These are phyloP conservation scores for Metschnikowia borealis DNA, from an alignment of 805 yeast genomes.

Conservation along the genomic window DNA sequence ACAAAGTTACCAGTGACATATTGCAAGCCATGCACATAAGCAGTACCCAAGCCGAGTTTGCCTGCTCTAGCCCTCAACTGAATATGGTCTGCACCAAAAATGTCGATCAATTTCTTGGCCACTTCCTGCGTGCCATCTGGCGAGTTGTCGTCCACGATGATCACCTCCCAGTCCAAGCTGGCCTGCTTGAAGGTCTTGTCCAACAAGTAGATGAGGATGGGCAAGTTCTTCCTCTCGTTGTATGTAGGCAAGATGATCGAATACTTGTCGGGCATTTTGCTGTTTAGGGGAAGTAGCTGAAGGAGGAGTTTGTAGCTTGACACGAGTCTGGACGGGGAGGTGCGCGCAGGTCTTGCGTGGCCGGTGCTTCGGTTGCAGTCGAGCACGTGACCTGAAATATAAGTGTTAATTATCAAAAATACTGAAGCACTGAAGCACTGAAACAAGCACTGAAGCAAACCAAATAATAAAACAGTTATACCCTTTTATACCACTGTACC, in stretches of 20 bases:
- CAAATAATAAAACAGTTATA: too few species aligned
- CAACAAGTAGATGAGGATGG: slow-evolving; percentile 64
- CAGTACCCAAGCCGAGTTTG: slow-evolving; percentile 75
- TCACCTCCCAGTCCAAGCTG: slow-evolving; percentile 67
- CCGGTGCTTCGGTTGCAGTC: neutral
- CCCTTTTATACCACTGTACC: too few species aligned
- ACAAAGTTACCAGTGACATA: slow-evolving; percentile 70
- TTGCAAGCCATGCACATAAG: slow-evolving; percentile 73
- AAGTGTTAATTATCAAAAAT: too few species aligned
- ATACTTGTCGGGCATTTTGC: slow-evolving; percentile 45
- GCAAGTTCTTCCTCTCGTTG: slow-evolving; percentile 62
- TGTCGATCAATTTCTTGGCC: slow-evolving; percentile 54
- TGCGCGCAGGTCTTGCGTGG: slow-evolving; percentile 1
- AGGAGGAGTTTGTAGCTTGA: neutral
- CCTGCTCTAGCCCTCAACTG: slow-evolving; percentile 71
- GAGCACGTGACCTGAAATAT: neutral
- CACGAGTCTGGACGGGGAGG: neutral
- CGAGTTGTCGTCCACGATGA: slow-evolving; percentile 74
- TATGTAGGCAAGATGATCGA: slow-evolving; percentile 75
- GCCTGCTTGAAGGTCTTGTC: slow-evolving; percentile 61
- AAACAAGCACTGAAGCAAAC: too few species aligned
- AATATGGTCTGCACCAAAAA: slow-evolving; percentile 58
- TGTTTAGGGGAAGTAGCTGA: neutral
- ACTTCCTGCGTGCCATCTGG: slow-evolving; percentile 81
- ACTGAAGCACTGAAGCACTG: too few species aligned